Evolutionary conservation across 2,329 filamentous ascomycete species (phyloP), one percentile per base, ranked within the genome.

Genomic region (Penicillium sclerotigenum): DNA sequence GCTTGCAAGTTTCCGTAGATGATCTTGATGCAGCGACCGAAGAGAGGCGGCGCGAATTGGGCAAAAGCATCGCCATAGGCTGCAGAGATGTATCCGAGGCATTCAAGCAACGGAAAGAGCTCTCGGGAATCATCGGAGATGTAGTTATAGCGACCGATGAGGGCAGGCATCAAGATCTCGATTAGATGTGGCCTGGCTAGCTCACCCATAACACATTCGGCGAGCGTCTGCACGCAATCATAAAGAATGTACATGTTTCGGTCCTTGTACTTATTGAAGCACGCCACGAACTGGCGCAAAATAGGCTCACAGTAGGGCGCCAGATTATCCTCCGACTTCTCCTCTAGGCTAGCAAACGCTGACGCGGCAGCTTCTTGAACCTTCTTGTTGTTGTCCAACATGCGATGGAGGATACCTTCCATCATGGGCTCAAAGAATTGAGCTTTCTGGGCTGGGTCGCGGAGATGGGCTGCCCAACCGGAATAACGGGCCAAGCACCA

Each of bases 161-260:
- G 81, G 13, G 91, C 90, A 24, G 94, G 92, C 93, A 99, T 97
- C 57, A 99, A 81, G 64, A 91, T 82, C 60, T 88, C 83, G 38
- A 92, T 86, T n/a, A 96, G 83, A 50, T 92, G 84, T 7, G 88
- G 88, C 59, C 85, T 82, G n/a, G 91, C 88, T 62, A 99, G 80
- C 33, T 88, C 85, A 7, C 87, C 86, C 11, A 91, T 91, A 52
- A 97, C 88, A 68, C 91, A 88, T 73, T 99, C 94, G 4, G 94
- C 94, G 55, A 99, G 80, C 0, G 94, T 99, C 77, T 99, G 94
- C 33, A 99, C 90, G 73, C 94, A 97, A 76, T 99, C 94, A 77
- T 99, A 99, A 33, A 99, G 84, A 52, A 97, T 95, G 78, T 95
- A 97, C 86, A 97, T 97, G 78, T 99, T 99, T 68, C 91, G 88